These are phyloP conservation scores for Lodderomyces jiufengensis DNA, from an alignment of 1,139 yeast species.

Conservation along the genomic window DNA sequence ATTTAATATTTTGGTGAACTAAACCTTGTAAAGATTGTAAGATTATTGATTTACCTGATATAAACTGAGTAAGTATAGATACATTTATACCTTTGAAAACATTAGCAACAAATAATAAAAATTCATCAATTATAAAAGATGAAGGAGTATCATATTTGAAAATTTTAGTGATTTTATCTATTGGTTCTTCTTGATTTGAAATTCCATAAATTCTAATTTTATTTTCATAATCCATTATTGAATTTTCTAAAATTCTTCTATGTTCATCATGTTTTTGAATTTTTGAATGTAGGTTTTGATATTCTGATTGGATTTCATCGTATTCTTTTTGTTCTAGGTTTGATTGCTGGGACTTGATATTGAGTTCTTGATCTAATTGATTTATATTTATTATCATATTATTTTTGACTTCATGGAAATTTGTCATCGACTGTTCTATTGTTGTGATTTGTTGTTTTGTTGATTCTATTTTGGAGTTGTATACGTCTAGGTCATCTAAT, in stretches of 20 bases:
- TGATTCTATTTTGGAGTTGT: slow-evolving; percentile 7
- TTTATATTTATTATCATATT: slow-evolving; percentile 2
- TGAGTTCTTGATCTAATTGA: not conserved
- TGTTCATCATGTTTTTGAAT: slow-evolving; percentile 22
- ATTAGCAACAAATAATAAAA: slow-evolving; percentile 18
- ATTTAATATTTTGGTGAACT: slow-evolving; percentile 2
- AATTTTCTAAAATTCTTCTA: slow-evolving; percentile 46
- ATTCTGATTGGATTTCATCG: slow-evolving; percentile 7
- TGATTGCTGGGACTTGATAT: too few species aligned
- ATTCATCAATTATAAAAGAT: slow-evolving; percentile 19
- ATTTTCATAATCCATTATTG: slow-evolving; percentile 47
- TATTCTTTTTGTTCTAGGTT: not conserved
- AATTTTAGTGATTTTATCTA: slow-evolving; percentile 17
- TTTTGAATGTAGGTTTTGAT: slow-evolving; percentile 16
- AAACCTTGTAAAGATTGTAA: not conserved
- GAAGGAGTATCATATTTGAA: slow-evolving; percentile 12
- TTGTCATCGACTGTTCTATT: slow-evolving; percentile 10
- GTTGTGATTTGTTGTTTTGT: slow-evolving; percentile 6
- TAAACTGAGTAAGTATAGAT: slow-evolving; percentile 15
- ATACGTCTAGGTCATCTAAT: slow-evolving; percentile 8
- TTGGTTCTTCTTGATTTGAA: slow-evolving; percentile 2
- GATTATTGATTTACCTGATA: slow-evolving; percentile 7
- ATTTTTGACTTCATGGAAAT: slow-evolving; percentile 5
- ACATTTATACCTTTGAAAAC: slow-evolving; percentile 19
- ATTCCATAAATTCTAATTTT: slow-evolving; percentile 32